Evolutionary conservation across 1,284 basidiomycete species (phyloP).

Genomic region (Cutaneotrichosporon sp.): DNA sequence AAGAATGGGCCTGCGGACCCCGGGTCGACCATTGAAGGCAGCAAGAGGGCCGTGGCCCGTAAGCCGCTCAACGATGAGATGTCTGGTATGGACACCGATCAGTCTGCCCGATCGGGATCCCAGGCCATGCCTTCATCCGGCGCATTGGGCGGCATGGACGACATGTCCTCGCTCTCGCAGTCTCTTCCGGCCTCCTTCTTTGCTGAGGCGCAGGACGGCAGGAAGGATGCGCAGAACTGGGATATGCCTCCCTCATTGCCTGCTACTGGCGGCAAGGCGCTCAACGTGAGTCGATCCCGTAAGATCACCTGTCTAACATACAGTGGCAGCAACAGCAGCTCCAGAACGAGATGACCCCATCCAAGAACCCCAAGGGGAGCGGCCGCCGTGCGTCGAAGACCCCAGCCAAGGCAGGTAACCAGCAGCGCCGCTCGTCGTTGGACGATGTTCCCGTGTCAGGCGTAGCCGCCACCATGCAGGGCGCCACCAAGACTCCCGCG

Average conservation of each 20-base stretch:
- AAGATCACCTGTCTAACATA: neutral
- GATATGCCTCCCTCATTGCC: constrained; percentile 42
- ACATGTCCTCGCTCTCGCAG: constrained; percentile 16
- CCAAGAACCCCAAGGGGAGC: constrained; percentile 20
- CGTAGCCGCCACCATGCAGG: constrained; percentile 13
- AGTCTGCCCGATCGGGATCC: neutral
- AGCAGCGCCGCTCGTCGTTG: constrained; percentile 33
- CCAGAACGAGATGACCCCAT: constrained; percentile 22
- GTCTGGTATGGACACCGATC: neutral
- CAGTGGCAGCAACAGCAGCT: constrained; percentile 47
- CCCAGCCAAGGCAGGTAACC: constrained; percentile 17
- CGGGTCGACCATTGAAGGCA: neutral
- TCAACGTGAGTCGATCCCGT: constrained; percentile 20
- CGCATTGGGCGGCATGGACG: constrained; percentile 5
- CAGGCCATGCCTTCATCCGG: neutral
- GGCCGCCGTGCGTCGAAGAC: constrained; percentile 22
- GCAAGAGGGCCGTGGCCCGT: neutral
- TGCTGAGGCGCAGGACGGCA: constrained; percentile 6
- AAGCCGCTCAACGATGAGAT: neutral
- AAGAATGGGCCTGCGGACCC: constrained; percentile 13
- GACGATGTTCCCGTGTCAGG: constrained; percentile 28
- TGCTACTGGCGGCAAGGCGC: constrained; percentile 22
- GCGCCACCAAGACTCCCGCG: neutral
- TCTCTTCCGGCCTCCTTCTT: constrained; percentile 25
- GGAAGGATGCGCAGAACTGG: constrained; percentile 29